These are phyloP conservation scores for Clonostachys byssicola DNA, from an alignment of 2,329 filamentous ascomycete species.

Conservation along the genomic window DNA sequence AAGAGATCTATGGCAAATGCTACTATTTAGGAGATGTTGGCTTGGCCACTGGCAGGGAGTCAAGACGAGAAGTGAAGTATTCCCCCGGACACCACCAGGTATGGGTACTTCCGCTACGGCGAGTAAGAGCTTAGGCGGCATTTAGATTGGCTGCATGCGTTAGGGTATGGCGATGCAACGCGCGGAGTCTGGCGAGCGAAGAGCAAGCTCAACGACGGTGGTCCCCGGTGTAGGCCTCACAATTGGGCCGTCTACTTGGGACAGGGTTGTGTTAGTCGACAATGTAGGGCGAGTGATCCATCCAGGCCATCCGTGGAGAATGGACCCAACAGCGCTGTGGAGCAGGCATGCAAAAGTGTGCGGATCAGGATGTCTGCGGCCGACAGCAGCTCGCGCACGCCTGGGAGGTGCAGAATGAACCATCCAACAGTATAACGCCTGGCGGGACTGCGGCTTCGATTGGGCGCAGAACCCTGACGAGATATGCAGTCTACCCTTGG, in stretches of 20 bases:
- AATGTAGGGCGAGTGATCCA: neutral
- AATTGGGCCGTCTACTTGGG: neutral
- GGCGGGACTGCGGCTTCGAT: constrained; percentile 12
- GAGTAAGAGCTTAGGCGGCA: too few species aligned
- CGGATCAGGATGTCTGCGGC: too few species aligned
- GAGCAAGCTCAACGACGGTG: neutral
- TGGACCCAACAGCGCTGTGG: too few species aligned
- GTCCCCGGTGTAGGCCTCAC: constrained; percentile 4
- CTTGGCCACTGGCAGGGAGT: neutral
- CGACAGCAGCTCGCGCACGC: too few species aligned
- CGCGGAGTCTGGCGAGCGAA: neutral
- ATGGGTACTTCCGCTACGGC: too few species aligned
- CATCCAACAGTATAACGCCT: constrained; percentile 1
- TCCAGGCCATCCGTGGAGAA: neutral
- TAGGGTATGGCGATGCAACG: too few species aligned
- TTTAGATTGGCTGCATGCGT: too few species aligned
- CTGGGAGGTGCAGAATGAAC: neutral
- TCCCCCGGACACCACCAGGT: too few species aligned
- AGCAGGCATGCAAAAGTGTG: too few species aligned
- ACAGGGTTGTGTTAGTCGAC: too few species aligned
- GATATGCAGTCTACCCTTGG: constrained; percentile 13
- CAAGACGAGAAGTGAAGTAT: neutral
- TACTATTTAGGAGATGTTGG: neutral
- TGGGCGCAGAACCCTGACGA: constrained; percentile 24
- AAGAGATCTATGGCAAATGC: neutral